Conservation (phyloP, 768 basidiomycete species). For the Amanita pallidorosea region DNA sequence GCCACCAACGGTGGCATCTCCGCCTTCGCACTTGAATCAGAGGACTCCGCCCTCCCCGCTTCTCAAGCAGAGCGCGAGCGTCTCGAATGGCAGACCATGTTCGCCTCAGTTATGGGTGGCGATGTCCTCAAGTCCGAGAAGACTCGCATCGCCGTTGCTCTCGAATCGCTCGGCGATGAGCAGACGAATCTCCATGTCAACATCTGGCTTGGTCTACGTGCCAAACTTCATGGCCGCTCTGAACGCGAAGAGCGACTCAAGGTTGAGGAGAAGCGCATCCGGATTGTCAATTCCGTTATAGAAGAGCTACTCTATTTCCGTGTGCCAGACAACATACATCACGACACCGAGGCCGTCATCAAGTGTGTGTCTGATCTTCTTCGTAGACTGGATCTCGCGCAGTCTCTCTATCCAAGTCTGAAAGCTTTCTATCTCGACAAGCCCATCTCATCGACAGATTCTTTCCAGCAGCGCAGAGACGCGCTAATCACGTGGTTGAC, state of each 20-base stretch:
- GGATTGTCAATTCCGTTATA: constrained; percentile 73
- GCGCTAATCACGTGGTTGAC: constrained; percentile 89
- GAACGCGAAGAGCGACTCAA: constrained; percentile 74
- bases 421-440: constrained; percentile 76
- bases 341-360: constrained; percentile 35
- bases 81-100: constrained; percentile 93
- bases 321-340: constrained; percentile 30
- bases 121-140: constrained; percentile 95
- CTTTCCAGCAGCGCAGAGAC: constrained; percentile 77
- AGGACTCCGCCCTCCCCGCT: constrained; percentile 47
- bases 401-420: constrained; percentile 79
- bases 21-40: constrained; percentile 45
- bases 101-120: constrained; percentile 85
- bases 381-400: constrained; percentile 67
- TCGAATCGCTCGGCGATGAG: constrained; percentile 61
- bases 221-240: constrained; percentile 70
- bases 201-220: constrained; percentile 87
- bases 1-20: constrained; percentile 29
- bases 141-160: constrained; percentile 75
- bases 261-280: constrained; percentile 74
- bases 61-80: constrained; percentile 71
- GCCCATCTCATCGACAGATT: constrained; percentile 47
- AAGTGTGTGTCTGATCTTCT: constrained; percentile 57
- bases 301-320: constrained; percentile 76
- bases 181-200: constrained; percentile 56